Percentiles rank a stretch among this genome's conserved stretches.
Conservation (phyloP, 352 stramenopile genomes). For the Pythium pyrilobum region DNA sequence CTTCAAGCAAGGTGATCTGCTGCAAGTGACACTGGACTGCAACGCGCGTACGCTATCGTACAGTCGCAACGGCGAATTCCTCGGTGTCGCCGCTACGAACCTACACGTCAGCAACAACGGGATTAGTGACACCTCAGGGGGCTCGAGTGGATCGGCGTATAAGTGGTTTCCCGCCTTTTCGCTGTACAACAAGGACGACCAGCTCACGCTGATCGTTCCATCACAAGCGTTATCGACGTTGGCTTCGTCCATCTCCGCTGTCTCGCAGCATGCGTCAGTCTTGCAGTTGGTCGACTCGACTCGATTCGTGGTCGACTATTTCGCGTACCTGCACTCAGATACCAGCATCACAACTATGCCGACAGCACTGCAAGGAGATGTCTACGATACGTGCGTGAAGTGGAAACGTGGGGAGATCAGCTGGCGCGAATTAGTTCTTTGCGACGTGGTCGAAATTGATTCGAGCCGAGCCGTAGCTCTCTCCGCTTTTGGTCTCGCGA, state of each 20-base stretch:
- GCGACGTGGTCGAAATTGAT: slow-evolving; percentile 23
- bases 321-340: not conserved
- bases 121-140: not conserved
- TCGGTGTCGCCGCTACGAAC: slow-evolving; percentile 80
- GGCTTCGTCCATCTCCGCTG: not conserved
- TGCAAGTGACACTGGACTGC: slow-evolving; percentile 84
- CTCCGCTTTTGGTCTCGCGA: slow-evolving; percentile 33
- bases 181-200: slow-evolving; percentile 91
- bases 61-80: slow-evolving; percentile 77
- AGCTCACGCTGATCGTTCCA: slow-evolving; percentile 66
- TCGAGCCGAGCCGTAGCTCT: slow-evolving; percentile 16
- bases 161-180: slow-evolving; percentile 88
- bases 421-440: slow-evolving; percentile 13
- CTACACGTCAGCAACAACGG: slow-evolving; percentile 24
- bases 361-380: not conserved
- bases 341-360: not conserved
- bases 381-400: not conserved
- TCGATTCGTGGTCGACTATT: not conserved
- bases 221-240: not conserved
- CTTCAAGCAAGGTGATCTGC: slow-evolving; percentile 86
- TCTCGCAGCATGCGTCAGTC: slow-evolving; percentile 35
- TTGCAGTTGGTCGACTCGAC: slow-evolving; percentile 20
- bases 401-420: slow-evolving; percentile 1
- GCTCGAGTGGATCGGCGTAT: slow-evolving; percentile 3
- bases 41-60: slow-evolving; percentile 79